Evolutionary conservation across 2,329 filamentous ascomycete species (phyloP).

Genomic region (Diaporthe australafricana): DNA sequence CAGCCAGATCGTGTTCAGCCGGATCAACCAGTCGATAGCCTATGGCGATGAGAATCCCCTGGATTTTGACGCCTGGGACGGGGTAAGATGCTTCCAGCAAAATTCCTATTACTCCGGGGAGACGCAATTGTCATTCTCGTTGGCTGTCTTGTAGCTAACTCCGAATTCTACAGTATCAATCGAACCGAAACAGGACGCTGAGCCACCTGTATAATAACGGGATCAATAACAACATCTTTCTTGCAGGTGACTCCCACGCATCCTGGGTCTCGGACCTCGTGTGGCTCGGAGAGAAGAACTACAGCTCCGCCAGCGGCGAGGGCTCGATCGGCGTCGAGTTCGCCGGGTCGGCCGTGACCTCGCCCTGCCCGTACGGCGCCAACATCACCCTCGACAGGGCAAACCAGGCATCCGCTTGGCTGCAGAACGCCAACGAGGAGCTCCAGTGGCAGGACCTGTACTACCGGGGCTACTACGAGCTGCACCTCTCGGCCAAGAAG

Average conservation of each 20-base stretch:
- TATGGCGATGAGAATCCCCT: constrained; percentile 50
- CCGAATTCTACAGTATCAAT: constrained; percentile 58
- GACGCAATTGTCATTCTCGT: no score
- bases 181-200: constrained; percentile 79
- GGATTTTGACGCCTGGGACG: constrained; percentile 63
- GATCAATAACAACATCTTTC: constrained; percentile 79
- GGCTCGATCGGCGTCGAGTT: constrained; percentile 73
- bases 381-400: constrained; percentile 66
- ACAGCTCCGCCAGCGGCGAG: constrained; percentile 63
- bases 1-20: constrained; percentile 74
- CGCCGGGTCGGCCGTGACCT: constrained; percentile 75
- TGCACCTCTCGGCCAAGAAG: constrained; percentile 67
- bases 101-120: background rate
- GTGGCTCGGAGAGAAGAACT: constrained; percentile 66
- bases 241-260: constrained; percentile 77
- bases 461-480: constrained; percentile 79
- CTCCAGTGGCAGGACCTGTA: constrained; percentile 80
- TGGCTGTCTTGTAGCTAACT: background rate
- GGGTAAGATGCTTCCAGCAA: constrained; percentile 33
- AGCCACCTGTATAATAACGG: constrained; percentile 74
- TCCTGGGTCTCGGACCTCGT: constrained; percentile 71
- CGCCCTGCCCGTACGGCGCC: constrained; percentile 67
- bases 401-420: constrained; percentile 57
- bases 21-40: constrained; percentile 48
- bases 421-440: constrained; percentile 67